These are phyloP conservation scores for Fusarium pseudocircinatum DNA, from an alignment of 2,329 filamentous ascomycete genomes.

Conservation along the genomic window DNA sequence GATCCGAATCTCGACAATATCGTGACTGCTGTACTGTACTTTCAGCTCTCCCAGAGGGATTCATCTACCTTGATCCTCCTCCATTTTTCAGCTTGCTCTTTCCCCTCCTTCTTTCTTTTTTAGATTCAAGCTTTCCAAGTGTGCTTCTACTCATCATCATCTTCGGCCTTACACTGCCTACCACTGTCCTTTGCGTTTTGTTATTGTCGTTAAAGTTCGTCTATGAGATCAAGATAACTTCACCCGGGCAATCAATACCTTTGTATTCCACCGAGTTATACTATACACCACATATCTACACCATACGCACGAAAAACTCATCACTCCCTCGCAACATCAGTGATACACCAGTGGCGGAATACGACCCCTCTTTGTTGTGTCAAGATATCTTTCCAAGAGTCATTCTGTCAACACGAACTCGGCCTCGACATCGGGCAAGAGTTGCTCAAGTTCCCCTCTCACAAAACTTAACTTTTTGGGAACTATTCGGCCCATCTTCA, in stretches of 20 bases:
- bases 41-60: conserved; percentile 22
- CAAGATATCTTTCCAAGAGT: conserved; percentile 25
- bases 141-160: not conserved
- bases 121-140: not conserved
- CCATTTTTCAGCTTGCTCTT: conserved; percentile 18
- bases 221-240: conserved; percentile 7
- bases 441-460: not conserved
- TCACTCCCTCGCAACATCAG: not conserved
- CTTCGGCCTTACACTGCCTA: not conserved
- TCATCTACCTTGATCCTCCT: conserved; percentile 33
- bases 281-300: conserved; percentile 1
- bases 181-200: not conserved
- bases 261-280: not conserved
- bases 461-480: not conserved
- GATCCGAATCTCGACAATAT: conserved; percentile 37
- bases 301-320: conserved; percentile 20
- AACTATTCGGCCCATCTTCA: not conserved
- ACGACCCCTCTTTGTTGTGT: conserved; percentile 10
- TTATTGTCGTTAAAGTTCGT: conserved; percentile 23
- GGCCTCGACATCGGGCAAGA: not conserved
- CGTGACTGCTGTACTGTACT: conserved; percentile 24
- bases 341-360: conserved; percentile 10
- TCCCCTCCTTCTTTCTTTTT: conserved; percentile 12
- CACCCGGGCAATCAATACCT: not conserved
- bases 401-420: conserved; percentile 6